phyloP scores from a whole-genome alignment of 176 grass and related monocot species.

The Avena eriantha region DNA sequence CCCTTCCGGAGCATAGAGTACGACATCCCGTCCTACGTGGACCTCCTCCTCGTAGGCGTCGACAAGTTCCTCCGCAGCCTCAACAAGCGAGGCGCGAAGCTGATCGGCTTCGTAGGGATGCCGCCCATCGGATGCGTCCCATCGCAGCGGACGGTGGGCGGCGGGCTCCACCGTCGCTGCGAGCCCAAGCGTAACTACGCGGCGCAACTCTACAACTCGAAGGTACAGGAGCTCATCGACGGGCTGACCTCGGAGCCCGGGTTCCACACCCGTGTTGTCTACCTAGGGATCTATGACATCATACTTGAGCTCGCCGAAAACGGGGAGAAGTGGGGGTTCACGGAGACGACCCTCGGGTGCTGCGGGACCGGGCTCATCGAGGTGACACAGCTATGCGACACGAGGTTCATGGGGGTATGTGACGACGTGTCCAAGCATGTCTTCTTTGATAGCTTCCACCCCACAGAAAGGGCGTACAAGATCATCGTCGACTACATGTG shows the following conservation, averaged over 20 bases:
- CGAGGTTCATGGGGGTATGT: conserved; percentile 51
- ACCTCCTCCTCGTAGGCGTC: conserved; percentile 62
- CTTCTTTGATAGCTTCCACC: conserved; percentile 94
- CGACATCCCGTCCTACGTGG: conserved; percentile 78
- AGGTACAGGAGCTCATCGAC: conserved; percentile 42
- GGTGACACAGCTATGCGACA: conserved; percentile 65
- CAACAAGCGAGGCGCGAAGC: conserved; percentile 32
- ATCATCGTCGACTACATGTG: conserved; percentile 65
- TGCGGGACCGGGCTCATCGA: conserved; percentile 82
- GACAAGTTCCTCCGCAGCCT: conserved; percentile 45
- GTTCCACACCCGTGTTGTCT: conserved; percentile 36
- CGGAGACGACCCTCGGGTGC: conserved; percentile 62
- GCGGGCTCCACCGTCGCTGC: conserved; percentile 47
- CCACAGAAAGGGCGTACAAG: conserved; percentile 68
- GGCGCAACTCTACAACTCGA: conserved; percentile 65
- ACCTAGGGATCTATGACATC: conserved; percentile 66
- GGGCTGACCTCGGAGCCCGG: neutral
- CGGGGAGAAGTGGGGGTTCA: conserved; percentile 54
- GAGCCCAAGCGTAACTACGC: conserved; percentile 60
- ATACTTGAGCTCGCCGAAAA: conserved; percentile 51
- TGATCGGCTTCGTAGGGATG: conserved; percentile 62
- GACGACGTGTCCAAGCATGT: conserved; percentile 56
- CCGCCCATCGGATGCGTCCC: conserved; percentile 86
- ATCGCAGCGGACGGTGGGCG: conserved; percentile 66
- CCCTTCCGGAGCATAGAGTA: conserved; percentile 60